Evolutionary conservation across 2,329 filamentous ascomycete genomes (phyloP).

Genomic region (Microcyclospora tardicrescens): DNA sequence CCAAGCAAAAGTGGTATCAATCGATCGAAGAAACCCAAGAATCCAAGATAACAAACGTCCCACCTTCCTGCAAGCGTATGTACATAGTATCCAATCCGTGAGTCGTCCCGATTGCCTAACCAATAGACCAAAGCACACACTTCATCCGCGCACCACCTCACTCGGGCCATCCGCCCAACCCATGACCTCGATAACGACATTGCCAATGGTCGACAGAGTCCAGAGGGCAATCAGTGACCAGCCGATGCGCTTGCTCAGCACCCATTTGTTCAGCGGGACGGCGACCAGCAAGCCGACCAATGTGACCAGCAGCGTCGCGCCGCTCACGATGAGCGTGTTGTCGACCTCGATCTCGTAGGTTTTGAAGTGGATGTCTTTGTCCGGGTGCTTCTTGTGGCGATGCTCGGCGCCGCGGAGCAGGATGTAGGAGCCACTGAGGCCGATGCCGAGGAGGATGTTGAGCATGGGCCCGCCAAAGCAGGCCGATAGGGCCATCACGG

Average conservation of each 20-base stretch:
- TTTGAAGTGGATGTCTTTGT: slow-evolving; percentile 50
- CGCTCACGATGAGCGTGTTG: slow-evolving; percentile 72
- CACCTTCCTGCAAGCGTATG: too few relatives aligned
- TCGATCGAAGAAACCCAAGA: too few relatives aligned
- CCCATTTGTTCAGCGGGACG: slow-evolving; percentile 77
- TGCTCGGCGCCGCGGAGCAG: slow-evolving; percentile 58
- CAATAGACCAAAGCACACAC: too few relatives aligned
- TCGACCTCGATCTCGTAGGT: slow-evolving; percentile 76
- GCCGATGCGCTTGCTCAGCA: slow-evolving; percentile 71
- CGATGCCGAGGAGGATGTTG: slow-evolving; percentile 89
- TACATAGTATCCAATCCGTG: too few relatives aligned
- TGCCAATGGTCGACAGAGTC: slow-evolving; percentile 65
- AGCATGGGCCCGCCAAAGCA: slow-evolving; percentile 98
- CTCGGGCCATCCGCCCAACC: slow-evolving; percentile 7
- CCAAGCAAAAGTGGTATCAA: too few relatives aligned
- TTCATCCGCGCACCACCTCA: background rate
- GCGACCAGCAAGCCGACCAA: slow-evolving; percentile 63
- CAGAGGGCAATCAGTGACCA: slow-evolving; percentile 69
- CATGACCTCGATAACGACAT: slow-evolving; percentile 64
- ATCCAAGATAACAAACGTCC: too few relatives aligned
- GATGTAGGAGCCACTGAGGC: slow-evolving; percentile 82
- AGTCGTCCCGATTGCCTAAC: too few relatives aligned
- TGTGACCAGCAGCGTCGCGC: slow-evolving; percentile 69
- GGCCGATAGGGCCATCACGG: slow-evolving; percentile 87
- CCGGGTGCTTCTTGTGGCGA: slow-evolving; percentile 53